A percentile compares a stretch with the other conserved stretches of the same genome.
phyloP scores from a whole-genome alignment of 148 eudicot genomes.

The Selenicereus undatus region DNA sequence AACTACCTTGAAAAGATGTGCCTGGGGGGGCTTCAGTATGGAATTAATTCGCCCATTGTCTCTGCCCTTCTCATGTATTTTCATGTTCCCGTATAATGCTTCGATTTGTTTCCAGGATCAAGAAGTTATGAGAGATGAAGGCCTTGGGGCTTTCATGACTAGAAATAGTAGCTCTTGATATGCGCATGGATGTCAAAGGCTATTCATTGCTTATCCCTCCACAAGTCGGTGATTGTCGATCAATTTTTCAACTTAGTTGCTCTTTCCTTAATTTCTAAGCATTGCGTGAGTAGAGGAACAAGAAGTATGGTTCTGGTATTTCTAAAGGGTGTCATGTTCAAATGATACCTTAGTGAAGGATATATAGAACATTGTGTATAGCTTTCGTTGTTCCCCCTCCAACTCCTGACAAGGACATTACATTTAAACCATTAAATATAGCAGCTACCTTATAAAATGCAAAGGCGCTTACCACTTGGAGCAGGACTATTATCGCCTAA shows the following conservation, averaged over 20 bases:
- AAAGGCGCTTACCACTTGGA: no score
- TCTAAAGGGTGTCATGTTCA: background rate
- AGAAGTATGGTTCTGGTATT: no score
- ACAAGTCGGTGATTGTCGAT: conserved; percentile 61
- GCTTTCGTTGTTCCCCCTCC: no score
- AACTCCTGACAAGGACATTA: no score
- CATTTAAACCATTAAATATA: no score
- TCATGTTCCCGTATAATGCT: background rate
- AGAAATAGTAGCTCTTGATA: conserved; percentile 67
- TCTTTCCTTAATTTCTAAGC: background rate
- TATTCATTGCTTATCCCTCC: conserved; percentile 79
- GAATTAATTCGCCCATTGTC: background rate
- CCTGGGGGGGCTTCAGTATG: background rate
- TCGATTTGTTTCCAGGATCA: conserved; percentile 53
- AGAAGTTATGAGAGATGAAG: conserved; percentile 82
- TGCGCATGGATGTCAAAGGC: conserved; percentile 85
- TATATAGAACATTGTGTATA: no score
- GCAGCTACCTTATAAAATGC: no score
- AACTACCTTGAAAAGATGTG: background rate
- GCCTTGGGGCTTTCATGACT: conserved; percentile 70
- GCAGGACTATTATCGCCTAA: no score
- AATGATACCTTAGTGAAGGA: no score
- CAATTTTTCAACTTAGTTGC: background rate
- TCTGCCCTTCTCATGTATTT: background rate
- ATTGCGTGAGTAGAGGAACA: background rate